Percentiles rank a stretch among this genome's conserved stretches.
Evolutionary conservation across 257 asterid genomes (phyloP).

Genomic region (Nicotiana tomentosiformis): DNA sequence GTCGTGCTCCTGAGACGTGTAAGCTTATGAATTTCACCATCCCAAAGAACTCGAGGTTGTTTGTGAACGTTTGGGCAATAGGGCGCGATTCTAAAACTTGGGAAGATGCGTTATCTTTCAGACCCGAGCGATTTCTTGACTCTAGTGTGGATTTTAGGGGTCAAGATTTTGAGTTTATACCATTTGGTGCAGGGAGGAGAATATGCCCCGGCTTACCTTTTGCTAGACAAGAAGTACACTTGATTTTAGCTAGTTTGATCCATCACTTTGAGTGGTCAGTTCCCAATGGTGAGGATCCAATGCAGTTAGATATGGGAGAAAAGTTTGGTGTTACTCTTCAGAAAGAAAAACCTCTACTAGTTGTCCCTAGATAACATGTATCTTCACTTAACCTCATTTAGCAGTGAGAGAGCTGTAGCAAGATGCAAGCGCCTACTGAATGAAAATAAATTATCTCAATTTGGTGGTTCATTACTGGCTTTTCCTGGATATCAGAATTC

Average conservation of each 20-base stretch:
- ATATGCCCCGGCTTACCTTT: slow-evolving; percentile 43
- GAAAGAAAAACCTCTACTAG: slow-evolving; percentile 13
- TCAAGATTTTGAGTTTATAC: slow-evolving; percentile 33
- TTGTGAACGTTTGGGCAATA: slow-evolving; percentile 33
- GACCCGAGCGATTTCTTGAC: slow-evolving; percentile 30
- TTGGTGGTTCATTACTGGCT: neutral
- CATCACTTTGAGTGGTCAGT: slow-evolving; percentile 28
- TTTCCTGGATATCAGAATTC: neutral
- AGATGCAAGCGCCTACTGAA: too few relatives aligned
- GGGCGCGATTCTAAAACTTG: slow-evolving; percentile 34
- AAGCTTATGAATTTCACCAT: slow-evolving; percentile 26
- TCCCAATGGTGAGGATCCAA: slow-evolving; percentile 4
- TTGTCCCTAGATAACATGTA: neutral
- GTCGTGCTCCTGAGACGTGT: slow-evolving; percentile 27
- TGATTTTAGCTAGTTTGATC: slow-evolving; percentile 24
- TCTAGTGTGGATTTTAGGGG: slow-evolving; percentile 33
- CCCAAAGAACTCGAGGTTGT: slow-evolving; percentile 27
- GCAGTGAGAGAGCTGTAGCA: neutral
- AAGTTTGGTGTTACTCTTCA: slow-evolving; percentile 19
- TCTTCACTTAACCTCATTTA: neutral
- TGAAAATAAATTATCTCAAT: neutral
- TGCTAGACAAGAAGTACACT: slow-evolving; percentile 25
- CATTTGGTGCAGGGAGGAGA: slow-evolving; percentile 51
- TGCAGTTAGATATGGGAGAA: slow-evolving; percentile 21
- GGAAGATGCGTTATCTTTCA: slow-evolving; percentile 33